Evolutionary conservation across 2,329 filamentous ascomycete genomes (phyloP).

Genomic region (Fusarium azukiicola): DNA sequence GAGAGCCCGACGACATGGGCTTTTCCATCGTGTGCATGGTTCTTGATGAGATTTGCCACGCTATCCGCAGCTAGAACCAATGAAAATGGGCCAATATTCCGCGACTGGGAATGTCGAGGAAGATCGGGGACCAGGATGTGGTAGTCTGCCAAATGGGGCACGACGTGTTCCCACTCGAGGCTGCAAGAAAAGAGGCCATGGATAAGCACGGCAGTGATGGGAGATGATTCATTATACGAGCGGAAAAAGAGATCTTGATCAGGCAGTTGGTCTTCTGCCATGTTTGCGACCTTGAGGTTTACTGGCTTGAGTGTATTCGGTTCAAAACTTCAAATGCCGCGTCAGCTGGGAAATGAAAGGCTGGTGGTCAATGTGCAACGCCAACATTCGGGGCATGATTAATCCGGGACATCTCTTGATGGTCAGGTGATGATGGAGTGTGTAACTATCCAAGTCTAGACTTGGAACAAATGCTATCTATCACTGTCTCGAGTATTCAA

Average conservation of each 20-base stretch:
- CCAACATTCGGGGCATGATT: neutral
- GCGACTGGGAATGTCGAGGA: neutral
- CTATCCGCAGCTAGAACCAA: neutral
- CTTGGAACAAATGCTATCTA: neutral
- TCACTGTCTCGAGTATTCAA: neutral
- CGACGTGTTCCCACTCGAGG: constrained; percentile 10
- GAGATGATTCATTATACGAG: neutral
- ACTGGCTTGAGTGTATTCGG: neutral
- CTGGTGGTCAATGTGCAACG: neutral
- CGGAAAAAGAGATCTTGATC: neutral
- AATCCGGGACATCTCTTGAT: neutral
- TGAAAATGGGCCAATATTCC: constrained; percentile 6
- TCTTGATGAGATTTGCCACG: constrained; percentile 59
- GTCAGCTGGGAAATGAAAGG: constrained; percentile 15
- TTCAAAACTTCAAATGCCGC: neutral
- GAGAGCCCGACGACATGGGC: constrained; percentile 66
- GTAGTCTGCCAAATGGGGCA: neutral
- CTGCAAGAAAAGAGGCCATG: constrained; percentile 15
- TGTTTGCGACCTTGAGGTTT: neutral
- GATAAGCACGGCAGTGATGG: neutral
- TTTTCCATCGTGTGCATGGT: constrained; percentile 57
- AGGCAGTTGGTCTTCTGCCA: neutral
- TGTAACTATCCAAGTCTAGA: neutral
- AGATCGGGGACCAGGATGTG: constrained; percentile 12
- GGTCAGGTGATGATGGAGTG: constrained; percentile 12